Evolutionary conservation across 2,329 filamentous ascomycete species (phyloP).

Genomic region (Teratosphaeria pseudoeucalypti): DNA sequence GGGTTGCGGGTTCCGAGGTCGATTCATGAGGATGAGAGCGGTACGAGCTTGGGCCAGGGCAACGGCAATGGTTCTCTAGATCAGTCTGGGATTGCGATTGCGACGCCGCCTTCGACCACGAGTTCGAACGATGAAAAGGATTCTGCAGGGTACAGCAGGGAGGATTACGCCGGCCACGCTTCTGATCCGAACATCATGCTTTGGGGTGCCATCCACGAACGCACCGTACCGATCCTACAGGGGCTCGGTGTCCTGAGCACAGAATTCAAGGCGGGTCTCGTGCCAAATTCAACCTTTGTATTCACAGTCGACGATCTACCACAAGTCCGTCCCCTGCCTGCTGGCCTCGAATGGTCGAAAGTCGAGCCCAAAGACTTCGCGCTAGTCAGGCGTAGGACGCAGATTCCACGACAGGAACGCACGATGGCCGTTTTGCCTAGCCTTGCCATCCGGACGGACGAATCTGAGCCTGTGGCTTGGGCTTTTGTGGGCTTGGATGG

Average conservation of each 20-base stretch:
- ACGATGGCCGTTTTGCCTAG: conserved; percentile 32
- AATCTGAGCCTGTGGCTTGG: conserved; percentile 52
- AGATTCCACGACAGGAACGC: conserved; percentile 46
- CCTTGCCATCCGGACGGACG: conserved; percentile 25
- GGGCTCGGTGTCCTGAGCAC: conserved; percentile 11
- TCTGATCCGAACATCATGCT: conserved; percentile 14
- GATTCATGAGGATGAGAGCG: conserved; percentile 10
- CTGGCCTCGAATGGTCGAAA: conserved; percentile 46
- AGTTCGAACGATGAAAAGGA: conserved; percentile 1
- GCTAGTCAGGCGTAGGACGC: conserved; percentile 45
- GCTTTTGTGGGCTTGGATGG: conserved; percentile 53
- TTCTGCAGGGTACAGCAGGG: conserved; percentile 7
- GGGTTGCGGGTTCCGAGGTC: background rate
- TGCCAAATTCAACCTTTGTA: conserved; percentile 18
- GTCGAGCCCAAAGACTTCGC: conserved; percentile 44
- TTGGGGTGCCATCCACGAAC: conserved; percentile 22
- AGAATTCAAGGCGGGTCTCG: conserved; percentile 7
- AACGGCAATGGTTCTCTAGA: background rate
- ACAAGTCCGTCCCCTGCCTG: conserved; percentile 23
- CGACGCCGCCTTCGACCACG: background rate
- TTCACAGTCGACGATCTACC: conserved; percentile 13
- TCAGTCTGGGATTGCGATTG: conserved; percentile 7
- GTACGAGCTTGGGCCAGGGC: conserved; percentile 6
- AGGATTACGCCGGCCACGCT: conserved; percentile 14
- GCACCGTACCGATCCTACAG: conserved; percentile 14